Conservation (phyloP, 768 basidiomycete species). For the Russula sp. region DNA sequence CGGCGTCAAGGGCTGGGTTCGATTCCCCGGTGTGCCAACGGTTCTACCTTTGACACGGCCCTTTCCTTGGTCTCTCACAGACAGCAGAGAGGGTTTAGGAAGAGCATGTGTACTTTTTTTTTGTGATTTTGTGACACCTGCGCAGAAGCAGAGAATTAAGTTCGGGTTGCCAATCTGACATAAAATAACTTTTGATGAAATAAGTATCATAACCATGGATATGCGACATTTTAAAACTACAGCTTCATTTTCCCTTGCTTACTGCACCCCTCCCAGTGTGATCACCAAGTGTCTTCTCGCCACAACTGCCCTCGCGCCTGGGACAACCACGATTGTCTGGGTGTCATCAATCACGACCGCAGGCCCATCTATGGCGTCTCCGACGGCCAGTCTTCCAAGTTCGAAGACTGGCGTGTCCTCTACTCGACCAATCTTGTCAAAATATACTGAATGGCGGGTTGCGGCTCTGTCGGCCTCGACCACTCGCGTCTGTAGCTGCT, state of each 20-base stretch:
- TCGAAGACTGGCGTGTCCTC: constrained; percentile 75
- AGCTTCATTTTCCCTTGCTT: neutral
- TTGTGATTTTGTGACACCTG: neutral
- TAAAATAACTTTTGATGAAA: too few relatives aligned
- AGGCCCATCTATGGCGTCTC: constrained; percentile 74
- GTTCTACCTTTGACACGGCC: neutral
- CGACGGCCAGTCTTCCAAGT: constrained; percentile 57
- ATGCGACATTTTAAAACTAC: neutral
- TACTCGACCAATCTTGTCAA: constrained; percentile 72
- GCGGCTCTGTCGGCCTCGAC: constrained; percentile 42
- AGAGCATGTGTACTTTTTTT: neutral
- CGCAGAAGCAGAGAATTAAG: too few relatives aligned
- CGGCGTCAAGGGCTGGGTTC: constrained; percentile 41
- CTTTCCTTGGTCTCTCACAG: too few relatives aligned
- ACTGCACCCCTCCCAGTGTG: constrained; percentile 32
- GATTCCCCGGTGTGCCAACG: constrained; percentile 30
- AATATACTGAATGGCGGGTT: constrained; percentile 65
- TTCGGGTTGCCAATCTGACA: too few relatives aligned
- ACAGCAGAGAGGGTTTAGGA: neutral
- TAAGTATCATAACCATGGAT: too few relatives aligned
- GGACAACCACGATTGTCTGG: constrained; percentile 88
- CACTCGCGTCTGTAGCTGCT: constrained; percentile 39
- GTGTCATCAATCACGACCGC: constrained; percentile 95
- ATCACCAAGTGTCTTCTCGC: constrained; percentile 64
- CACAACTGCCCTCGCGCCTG: constrained; percentile 59